These are phyloP conservation scores for Hibiscus tridactylites DNA, from an alignment of 345 rosid genomes.

Conservation along the genomic window DNA sequence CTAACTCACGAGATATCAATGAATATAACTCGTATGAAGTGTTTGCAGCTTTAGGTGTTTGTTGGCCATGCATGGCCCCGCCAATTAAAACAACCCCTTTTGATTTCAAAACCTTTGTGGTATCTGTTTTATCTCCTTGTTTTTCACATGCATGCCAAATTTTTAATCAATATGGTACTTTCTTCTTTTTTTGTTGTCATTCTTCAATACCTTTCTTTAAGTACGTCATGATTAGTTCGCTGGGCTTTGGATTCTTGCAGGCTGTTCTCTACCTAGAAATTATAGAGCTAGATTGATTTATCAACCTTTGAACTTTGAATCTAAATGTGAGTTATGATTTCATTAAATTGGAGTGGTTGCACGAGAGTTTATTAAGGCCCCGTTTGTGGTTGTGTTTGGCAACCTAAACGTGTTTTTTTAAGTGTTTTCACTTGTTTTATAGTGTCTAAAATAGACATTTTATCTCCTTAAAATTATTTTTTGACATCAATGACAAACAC, in stretches of 20 bases:
- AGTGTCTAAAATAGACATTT: too few species aligned
- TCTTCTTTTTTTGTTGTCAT: not conserved
- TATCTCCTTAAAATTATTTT: too few species aligned
- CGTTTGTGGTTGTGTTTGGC: too few species aligned
- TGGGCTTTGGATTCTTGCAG: not conserved
- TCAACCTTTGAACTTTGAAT: not conserved
- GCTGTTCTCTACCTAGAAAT: not conserved
- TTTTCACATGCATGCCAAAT: not conserved
- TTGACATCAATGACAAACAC: too few species aligned
- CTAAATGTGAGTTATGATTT: not conserved
- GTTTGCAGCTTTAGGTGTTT: not conserved
- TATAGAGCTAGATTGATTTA: not conserved
- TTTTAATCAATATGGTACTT: not conserved
- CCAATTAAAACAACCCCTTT: not conserved
- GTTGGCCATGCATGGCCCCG: constrained; percentile 1
- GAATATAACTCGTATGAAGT: not conserved
- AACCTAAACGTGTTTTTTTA: too few species aligned
- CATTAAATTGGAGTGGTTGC: not conserved
- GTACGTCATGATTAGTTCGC: not conserved
- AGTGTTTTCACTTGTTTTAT: too few species aligned
- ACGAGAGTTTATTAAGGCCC: too few species aligned
- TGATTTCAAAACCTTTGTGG: not conserved
- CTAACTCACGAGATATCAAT: not conserved
- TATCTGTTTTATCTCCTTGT: not conserved
- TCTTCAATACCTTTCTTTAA: too few species aligned